Evolutionary conservation across 2,329 filamentous ascomycete genomes (phyloP), one percentile per base, ranked within the genome.

Genomic region (Trichoderma brevicompactum): DNA sequence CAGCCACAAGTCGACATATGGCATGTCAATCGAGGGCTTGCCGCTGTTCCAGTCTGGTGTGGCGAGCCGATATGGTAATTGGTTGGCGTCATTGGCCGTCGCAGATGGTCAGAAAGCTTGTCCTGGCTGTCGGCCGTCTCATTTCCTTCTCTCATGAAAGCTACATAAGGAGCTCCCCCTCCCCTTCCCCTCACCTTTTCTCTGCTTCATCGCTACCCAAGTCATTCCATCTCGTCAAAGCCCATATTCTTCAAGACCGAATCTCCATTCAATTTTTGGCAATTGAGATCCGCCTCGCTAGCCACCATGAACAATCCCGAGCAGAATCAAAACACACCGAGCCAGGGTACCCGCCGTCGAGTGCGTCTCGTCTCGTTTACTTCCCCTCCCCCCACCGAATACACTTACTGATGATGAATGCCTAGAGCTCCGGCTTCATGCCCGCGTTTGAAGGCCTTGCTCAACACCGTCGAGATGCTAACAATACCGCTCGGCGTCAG

Each of bases 361-460:
- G 76, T 78, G 10, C 28, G 44, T 52, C 10, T 52, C 44, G 36
- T 15, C 32, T 23, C 19, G 15, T 36, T 43, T 2, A 17, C 38
- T 28, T 40, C 4, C 15, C 36, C 28, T 15, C 36, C 28, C 28
- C 19, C 44, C 62, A 19, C n/a, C 65, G 9, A 67, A 9, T 8
- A 54, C 40, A 36, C 12, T 48, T 38, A 9, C 65, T 66, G 53
- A 65, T 44, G 38, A 6, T 28, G 13, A n/a, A 12, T 12, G 12
- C 19, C 5, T 65, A 82, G 79, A 81, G 80, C 71, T 83, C 82
- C 7, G 76, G 80, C 53, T 79, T 81, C 54, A 76, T 83, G 70
- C 77, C 77, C 28, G 72, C 75, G 59, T 87, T 86, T 73, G 80
- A 84, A 5, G 76, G 80, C 12, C 80, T 87, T 1, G 77, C 80